Base-by-base conservation (phyloP, 305 asterid species). In the Rubia peregrina region DNA sequence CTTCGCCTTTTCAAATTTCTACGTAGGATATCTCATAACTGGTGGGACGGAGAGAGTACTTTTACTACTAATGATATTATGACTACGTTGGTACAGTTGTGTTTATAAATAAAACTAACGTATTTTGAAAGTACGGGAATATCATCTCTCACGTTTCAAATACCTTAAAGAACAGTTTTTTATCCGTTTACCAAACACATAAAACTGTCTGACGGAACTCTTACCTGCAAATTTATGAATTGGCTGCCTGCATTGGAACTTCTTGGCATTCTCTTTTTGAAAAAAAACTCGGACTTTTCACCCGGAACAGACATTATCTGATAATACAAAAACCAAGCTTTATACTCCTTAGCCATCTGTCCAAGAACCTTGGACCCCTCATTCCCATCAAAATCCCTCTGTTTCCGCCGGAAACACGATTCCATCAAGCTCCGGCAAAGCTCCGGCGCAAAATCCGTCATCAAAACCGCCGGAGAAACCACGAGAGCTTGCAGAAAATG, bases 271-370 rank as follows among this genome's bases (percentile, higher is more conserved):
- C 69, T 65, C 72, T 77, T 79, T 79, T 82, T 26, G 40, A 64
- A 17, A 38, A 68, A 24, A 38, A 68, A 24, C 48, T 63, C 72
- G 57, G 75, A 67, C 30, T 71, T 79, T 66, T 78, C 81, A 55
- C 79, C 78, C 10, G 71, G 72, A 48, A 60, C 53, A 13, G 96
- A 84, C 89, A 90, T 89, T 19, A 93, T 91, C 78, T 83, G 94
- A 75, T 90, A 88, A 66, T 93, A 93, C 86, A 87, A 79, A 65
- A 93, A 70, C 94, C 97, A 91, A 0, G 97, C 96, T 85, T 87
- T 90, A 56, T 82, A 93, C 3, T 84, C 85, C 74, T 74, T 76
- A 0, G 91, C 93, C 73, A 90, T 84, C 82, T 83, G 78, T 71
- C 79, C 82, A 85, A 93, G 82, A 65, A 61, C 82, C 33, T 80